A percentile compares a stretch with the other conserved stretches of the same genome.
These are phyloP conservation scores for Monosporascus sp. DNA, from an alignment of 2,329 filamentous ascomycete genomes.

Conservation along the genomic window DNA sequence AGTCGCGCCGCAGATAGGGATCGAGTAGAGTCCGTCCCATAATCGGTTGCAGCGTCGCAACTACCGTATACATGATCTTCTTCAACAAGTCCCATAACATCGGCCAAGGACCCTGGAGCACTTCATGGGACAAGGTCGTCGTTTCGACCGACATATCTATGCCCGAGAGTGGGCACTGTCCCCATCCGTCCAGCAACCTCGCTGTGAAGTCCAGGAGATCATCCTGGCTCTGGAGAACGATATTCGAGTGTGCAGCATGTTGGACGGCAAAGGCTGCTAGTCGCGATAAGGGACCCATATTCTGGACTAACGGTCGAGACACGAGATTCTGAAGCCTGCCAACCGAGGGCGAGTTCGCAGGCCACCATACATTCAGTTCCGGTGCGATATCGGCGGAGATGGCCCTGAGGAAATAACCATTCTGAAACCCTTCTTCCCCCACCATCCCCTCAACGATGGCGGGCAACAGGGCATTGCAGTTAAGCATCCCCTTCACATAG, in stretches of 20 bases:
- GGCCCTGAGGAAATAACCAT: conserved; percentile 67
- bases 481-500: conserved; percentile 49
- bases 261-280: conserved; percentile 61
- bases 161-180: conserved; percentile 65
- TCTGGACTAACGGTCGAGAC: conserved; percentile 55
- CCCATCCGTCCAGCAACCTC: conserved; percentile 67
- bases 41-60: conserved; percentile 70
- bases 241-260: conserved; percentile 39
- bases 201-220: conserved; percentile 62
- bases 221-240: conserved; percentile 50
- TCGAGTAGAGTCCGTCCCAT: conserved; percentile 59
- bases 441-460: conserved; percentile 63
- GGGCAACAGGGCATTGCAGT: conserved; percentile 67
- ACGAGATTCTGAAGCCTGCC: conserved; percentile 53
- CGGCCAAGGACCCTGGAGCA: conserved; percentile 61
- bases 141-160: conserved; percentile 65
- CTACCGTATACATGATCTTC: conserved; percentile 68
- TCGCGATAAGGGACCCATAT: conserved; percentile 62
- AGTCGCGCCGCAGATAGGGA: conserved; percentile 37
- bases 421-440: conserved; percentile 67
- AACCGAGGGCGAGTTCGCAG: conserved; percentile 54
- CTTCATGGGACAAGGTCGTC: conserved; percentile 58
- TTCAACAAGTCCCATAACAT: conserved; percentile 70
- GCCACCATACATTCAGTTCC: conserved; percentile 60
- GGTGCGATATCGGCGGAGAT: conserved; percentile 64